These are phyloP conservation scores for Zymoseptoria crescenta DNA, from an alignment of 2,329 filamentous ascomycete genomes.

Conservation along the genomic window DNA sequence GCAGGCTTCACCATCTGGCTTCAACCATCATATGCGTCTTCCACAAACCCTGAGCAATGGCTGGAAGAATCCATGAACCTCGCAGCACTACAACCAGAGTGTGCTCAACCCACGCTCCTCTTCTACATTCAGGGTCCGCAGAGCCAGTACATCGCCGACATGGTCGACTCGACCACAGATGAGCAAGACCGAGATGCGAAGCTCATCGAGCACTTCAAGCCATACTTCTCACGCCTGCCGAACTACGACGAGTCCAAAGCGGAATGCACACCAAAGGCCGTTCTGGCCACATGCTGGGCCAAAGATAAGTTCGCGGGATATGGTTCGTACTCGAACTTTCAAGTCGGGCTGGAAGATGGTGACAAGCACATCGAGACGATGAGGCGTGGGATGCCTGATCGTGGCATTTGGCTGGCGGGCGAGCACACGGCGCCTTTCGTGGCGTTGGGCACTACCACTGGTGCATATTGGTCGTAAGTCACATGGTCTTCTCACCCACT, in stretches of 20 bases:
- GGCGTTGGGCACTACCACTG: constrained; percentile 78
- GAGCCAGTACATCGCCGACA: constrained; percentile 45
- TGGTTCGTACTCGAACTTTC: constrained; percentile 81
- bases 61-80: constrained; percentile 60
- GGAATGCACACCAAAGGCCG: constrained; percentile 54
- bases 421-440: constrained; percentile 90
- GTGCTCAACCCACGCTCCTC: constrained; percentile 70
- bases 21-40: constrained; percentile 56
- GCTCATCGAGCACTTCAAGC: constrained; percentile 61
- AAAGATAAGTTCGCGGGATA: constrained; percentile 71
- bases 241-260: constrained; percentile 50
- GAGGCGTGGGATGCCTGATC: constrained; percentile 49
- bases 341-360: constrained; percentile 61
- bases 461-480: constrained; percentile 63
- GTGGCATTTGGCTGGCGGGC: constrained; percentile 76
- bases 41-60: constrained; percentile 58
- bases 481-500: neutral
- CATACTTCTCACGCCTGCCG: constrained; percentile 70
- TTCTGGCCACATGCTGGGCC: constrained; percentile 69
- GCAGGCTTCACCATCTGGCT: constrained; percentile 72
- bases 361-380: constrained; percentile 63
- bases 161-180: constrained; percentile 24
- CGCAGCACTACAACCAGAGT: constrained; percentile 51
- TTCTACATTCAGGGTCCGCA: constrained; percentile 71
- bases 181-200: constrained; percentile 45